Evolutionary conservation across 352 stramenopile species (phyloP).

Genomic region (Pythium myriotylum): DNA sequence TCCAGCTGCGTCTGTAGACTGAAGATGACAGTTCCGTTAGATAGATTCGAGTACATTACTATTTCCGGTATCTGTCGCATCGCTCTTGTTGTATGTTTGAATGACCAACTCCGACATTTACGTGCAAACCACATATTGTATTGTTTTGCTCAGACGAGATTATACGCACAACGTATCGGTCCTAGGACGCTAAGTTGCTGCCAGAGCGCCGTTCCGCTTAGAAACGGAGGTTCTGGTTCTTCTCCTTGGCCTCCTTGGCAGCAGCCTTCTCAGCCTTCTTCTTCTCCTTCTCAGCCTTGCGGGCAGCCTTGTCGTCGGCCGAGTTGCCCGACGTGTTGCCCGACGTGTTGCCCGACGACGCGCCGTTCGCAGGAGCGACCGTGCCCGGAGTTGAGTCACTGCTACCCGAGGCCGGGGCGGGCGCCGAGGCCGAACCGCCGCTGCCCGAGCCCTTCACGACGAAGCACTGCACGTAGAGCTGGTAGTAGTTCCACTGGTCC

Average conservation of each 20-base stretch:
- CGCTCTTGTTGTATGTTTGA: too few species aligned
- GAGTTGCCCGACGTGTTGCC: constrained; percentile 3
- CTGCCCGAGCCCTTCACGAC: constrained; percentile 21
- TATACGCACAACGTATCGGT: too few species aligned
- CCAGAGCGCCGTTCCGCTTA: neutral
- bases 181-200: too few species aligned
- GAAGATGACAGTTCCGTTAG: too few species aligned
- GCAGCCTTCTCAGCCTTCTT: constrained; percentile 16
- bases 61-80: too few species aligned
- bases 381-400: constrained; percentile 12
- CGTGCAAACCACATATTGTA: too few species aligned
- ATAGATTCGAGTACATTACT: too few species aligned
- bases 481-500: constrained; percentile 31
- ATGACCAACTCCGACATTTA: too few species aligned
- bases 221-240: neutral
- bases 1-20: constrained; percentile 34
- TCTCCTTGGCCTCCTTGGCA: constrained; percentile 9
- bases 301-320: constrained; percentile 8
- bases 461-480: constrained; percentile 34
- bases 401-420: neutral
- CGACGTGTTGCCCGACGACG: neutral
- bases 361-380: neutral
- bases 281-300: constrained; percentile 16
- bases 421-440: constrained; percentile 1
- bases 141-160: too few species aligned